These are phyloP conservation scores for Penicillium corylophilum DNA, from an alignment of 2,329 filamentous ascomycete species.

Conservation along the genomic window DNA sequence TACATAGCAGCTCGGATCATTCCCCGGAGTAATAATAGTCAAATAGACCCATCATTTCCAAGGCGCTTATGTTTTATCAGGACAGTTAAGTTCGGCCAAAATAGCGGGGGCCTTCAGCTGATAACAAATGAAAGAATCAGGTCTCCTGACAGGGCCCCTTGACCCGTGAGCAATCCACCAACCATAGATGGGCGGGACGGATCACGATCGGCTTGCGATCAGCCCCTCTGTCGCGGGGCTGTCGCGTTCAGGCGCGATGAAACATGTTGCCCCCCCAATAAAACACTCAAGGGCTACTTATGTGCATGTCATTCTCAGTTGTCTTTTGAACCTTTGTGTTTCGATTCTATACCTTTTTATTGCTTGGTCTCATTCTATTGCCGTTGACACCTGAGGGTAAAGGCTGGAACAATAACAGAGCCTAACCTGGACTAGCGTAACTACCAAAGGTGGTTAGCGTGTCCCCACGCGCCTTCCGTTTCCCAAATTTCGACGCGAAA, in stretches of 20 bases:
- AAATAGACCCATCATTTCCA: neutral
- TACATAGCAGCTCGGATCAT: neutral
- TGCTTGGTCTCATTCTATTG: neutral
- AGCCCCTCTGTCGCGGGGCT: constrained; percentile 1
- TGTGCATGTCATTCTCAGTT: neutral
- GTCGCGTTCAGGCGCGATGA: constrained; percentile 21
- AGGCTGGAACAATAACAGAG: constrained; percentile 5
- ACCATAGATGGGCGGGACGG: constrained; percentile 2
- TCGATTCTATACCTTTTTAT: neutral
- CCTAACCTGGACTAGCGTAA: constrained; percentile 12
- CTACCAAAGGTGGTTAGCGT: constrained; percentile 19
- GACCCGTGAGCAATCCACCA: constrained; percentile 5
- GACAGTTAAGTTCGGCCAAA: constrained; percentile 13
- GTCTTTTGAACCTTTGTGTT: neutral
- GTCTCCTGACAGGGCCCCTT: constrained; percentile 21
- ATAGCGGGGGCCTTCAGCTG: constrained; percentile 16
- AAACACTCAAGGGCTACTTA: constrained; percentile 1
- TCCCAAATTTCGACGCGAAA: constrained; percentile 17
- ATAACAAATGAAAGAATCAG: constrained; percentile 21
- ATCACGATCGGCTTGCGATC: constrained; percentile 16
- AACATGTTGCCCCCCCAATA: constrained; percentile 9
- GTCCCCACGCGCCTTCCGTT: constrained; percentile 12
- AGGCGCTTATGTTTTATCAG: neutral
- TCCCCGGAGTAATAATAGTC: neutral
- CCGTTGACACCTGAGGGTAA: neutral